phyloP scores from a whole-genome alignment of 202 grass and related monocot genomes.

The Dendrocalamus latiflorus region DNA sequence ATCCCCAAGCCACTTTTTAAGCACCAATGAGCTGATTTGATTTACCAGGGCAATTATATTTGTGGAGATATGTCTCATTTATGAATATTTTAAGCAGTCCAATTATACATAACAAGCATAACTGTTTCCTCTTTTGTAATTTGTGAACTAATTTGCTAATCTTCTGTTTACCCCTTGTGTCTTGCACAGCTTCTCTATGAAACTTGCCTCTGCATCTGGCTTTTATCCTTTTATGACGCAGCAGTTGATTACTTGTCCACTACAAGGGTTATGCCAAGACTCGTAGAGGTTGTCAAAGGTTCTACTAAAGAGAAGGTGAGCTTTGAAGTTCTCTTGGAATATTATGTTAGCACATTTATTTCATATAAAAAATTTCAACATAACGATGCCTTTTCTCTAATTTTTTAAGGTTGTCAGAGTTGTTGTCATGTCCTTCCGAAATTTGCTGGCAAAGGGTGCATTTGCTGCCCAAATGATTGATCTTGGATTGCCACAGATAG shows the following conservation, averaged over 20 bases:
- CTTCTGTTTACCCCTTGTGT: slow-evolving; percentile 2
- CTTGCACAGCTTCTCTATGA: slow-evolving; percentile 90
- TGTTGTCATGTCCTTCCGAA: too few species aligned
- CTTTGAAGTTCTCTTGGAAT: too few species aligned
- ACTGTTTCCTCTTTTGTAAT: background rate
- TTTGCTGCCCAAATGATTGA: too few species aligned
- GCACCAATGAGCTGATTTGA: too few species aligned
- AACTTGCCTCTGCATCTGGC: slow-evolving; percentile 94
- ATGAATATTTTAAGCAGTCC: background rate
- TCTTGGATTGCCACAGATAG: too few species aligned
- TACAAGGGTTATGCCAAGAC: slow-evolving; percentile 75
- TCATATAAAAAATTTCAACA: too few species aligned
- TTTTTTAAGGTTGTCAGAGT: too few species aligned
- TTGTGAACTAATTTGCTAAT: slow-evolving; percentile 20
- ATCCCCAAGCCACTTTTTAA: too few species aligned
- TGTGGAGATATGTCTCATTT: background rate
- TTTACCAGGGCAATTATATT: background rate
- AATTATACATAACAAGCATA: background rate
- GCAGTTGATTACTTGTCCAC: slow-evolving; percentile 90
- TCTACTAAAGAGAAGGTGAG: too few species aligned
- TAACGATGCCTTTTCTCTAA: too few species aligned
- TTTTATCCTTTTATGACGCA: slow-evolving; percentile 89
- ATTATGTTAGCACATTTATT: too few species aligned
- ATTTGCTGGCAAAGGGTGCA: too few species aligned
- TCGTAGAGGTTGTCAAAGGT: slow-evolving; percentile 86